phyloP scores from a whole-genome alignment of 371 early-diverging fungal genomes.

The Circinella minor region DNA sequence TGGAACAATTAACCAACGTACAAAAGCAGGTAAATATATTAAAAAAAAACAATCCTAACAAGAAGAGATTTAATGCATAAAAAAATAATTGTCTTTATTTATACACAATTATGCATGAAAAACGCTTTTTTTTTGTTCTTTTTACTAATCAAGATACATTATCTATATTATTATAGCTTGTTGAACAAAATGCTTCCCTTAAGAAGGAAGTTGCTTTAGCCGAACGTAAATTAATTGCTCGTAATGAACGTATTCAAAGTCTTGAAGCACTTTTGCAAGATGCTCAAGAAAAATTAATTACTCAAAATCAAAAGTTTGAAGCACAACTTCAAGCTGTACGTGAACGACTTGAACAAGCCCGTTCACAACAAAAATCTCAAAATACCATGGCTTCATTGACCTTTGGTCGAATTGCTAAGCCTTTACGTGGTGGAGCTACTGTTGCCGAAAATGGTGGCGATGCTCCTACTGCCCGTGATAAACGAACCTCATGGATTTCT shows the following conservation, averaged over 20 bases:
- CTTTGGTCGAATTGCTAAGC: slow-evolving; percentile 90
- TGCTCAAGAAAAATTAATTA: slow-evolving; percentile 70
- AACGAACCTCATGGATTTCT: slow-evolving; percentile 47
- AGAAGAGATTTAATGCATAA: too few species aligned
- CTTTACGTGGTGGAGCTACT: slow-evolving; percentile 82
- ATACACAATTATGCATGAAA: too few species aligned
- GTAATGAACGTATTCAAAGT: slow-evolving; percentile 92
- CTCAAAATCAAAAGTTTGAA: slow-evolving; percentile 82
- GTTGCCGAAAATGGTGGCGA: slow-evolving; percentile 20
- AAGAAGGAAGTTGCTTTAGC: slow-evolving; percentile 91
- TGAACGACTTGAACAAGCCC: slow-evolving; percentile 76
- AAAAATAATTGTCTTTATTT: too few species aligned
- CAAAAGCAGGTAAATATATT: slow-evolving; percentile 75
- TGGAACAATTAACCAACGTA: slow-evolving; percentile 92
- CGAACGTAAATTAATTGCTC: slow-evolving; percentile 88
- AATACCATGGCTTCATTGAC: slow-evolving; percentile 63
- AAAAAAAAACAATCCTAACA: not conserved
- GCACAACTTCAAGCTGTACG: slow-evolving; percentile 54
- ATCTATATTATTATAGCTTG: slow-evolving; percentile 57
- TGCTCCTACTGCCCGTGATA: slow-evolving; percentile 36
- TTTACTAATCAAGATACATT: too few species aligned
- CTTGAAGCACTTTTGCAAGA: slow-evolving; percentile 89
- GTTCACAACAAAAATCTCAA: slow-evolving; percentile 56
- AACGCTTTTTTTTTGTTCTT: too few species aligned
- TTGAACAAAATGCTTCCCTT: slow-evolving; percentile 91